phyloP scores from a whole-genome alignment of 1,139 yeast genomes.

The Blastobotrys petasosporus region DNA sequence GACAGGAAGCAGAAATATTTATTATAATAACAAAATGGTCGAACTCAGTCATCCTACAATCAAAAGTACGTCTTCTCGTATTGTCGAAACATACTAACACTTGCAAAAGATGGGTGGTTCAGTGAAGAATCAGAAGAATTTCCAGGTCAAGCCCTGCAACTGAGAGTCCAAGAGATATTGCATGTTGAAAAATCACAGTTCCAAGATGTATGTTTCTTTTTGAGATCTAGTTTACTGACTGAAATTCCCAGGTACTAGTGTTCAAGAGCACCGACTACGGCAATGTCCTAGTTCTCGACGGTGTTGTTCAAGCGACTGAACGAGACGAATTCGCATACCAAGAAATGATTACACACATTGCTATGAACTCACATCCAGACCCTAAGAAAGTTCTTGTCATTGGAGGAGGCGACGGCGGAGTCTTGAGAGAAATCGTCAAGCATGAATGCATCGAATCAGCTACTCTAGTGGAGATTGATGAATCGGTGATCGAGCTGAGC shows the following conservation, averaged over 20 bases:
- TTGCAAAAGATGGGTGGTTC: conserved; percentile 71
- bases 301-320: conserved; percentile 88
- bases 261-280: conserved; percentile 87
- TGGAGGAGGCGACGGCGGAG: conserved; percentile 98
- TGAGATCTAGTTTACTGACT: not conserved
- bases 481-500: conserved; percentile 75
- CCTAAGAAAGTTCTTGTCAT: conserved; percentile 86
- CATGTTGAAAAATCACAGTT: conserved; percentile 77
- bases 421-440: conserved; percentile 83
- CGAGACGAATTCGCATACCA: conserved; percentile 93
- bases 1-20: no score
- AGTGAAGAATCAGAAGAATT: conserved; percentile 81
- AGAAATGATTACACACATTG: conserved; percentile 91
- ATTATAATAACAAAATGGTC: no score
- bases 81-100: not conserved
- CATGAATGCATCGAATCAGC: conserved; percentile 80
- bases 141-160: conserved; percentile 93
- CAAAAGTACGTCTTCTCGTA: conserved; percentile 17
- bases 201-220: conserved; percentile 54
- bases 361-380: conserved; percentile 81
- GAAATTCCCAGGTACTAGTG: conserved; percentile 47
- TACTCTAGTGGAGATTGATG: conserved; percentile 87
- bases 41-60: conserved; percentile 38
- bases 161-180: conserved; percentile 73
- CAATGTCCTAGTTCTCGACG: conserved; percentile 84